Percentiles rank a stretch among this genome's conserved stretches.
These are phyloP conservation scores for Tetrahymena borealis DNA, from an alignment of 73 alveolate species.

Conservation along the genomic window DNA sequence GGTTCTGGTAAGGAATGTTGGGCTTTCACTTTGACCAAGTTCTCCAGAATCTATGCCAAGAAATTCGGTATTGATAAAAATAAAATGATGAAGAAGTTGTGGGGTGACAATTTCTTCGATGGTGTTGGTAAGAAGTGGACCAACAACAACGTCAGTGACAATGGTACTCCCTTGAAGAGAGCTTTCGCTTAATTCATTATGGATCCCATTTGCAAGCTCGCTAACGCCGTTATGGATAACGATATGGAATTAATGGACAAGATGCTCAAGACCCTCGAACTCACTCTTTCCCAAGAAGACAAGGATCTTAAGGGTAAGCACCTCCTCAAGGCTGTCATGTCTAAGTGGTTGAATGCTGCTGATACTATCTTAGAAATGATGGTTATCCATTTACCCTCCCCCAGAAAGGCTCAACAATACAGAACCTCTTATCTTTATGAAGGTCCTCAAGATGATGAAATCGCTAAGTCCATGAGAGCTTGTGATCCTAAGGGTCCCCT, in stretches of 20 bases:
- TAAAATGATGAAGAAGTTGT: constrained; percentile 87
- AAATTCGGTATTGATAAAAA: constrained; percentile 86
- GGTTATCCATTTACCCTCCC: constrained; percentile 97
- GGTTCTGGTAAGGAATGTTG: constrained; percentile 97
- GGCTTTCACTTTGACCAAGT: constrained; percentile 96
- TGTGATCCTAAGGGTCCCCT: constrained; percentile 99
- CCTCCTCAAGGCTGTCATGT: constrained; percentile 77
- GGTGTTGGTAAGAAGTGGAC: constrained; percentile 95
- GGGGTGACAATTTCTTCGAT: constrained; percentile 99
- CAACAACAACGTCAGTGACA: constrained; percentile 69
- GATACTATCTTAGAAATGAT: constrained; percentile 98
- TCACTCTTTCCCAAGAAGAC: constrained; percentile 87
- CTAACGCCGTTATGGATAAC: constrained; percentile 79
- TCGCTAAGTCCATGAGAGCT: constrained; percentile 85
- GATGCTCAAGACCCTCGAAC: constrained; percentile 87
- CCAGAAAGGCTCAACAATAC: constrained; percentile 93
- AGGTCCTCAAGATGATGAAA: constrained; percentile 98
- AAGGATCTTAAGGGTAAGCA: constrained; percentile 60
- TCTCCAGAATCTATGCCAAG: constrained; percentile 91
- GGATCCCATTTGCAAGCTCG: constrained; percentile 93
- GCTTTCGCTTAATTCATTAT: constrained; percentile 90
- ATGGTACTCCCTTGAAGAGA: constrained; percentile 77
- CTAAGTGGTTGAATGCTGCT: constrained; percentile 97
- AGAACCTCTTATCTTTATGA: constrained; percentile 96
- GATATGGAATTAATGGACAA: constrained; percentile 81